Base-by-base conservation (phyloP, 169 alveolate genomes). In the Eimeria praecox region DNA sequence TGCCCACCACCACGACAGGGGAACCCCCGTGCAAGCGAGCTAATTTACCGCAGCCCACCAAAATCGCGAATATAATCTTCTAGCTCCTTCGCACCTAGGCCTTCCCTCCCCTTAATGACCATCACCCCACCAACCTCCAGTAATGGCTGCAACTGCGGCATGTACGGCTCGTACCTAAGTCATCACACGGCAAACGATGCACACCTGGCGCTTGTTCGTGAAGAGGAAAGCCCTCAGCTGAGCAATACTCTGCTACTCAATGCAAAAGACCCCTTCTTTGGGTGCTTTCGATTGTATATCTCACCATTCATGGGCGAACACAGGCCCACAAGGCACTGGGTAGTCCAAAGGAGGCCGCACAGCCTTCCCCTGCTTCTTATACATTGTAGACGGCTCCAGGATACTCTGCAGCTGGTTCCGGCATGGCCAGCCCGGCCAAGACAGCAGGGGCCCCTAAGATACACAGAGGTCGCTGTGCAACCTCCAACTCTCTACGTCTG, bases 81-180 rank as follows among this genome's bases (percentile, higher is more conserved):
- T n/a, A 97, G 95, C 64, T 96, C 98, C 44, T 90, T 89, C 69
- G 97, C 93, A 52, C 98, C 98, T n/a, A 96, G 95, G 75, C 95
- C 96, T 80, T 96, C 97, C 88, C 95, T 88, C 22, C 98, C 98
- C 80, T 91, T 95, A 73, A 97, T 95, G 49, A 95, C 97, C 97
- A 96, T 96, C 40, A 97, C 98, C 54, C 98, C 98, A 8, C 98
- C 98, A 6, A 96, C 93, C 30, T 96, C 96, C 89, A 95, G 71
- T 18, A 96, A 73, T 27, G 97, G 97, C 56, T 96, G 97, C 91
- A 97, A 78, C 88, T 89, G 95, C 16, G 98, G 98, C 95, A 96
- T 93, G 95, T 95, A 96, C 38, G 98, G 98, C 95, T 97, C 98
- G 52, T 95, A 94, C 95, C 96, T 96, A 89, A 30, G 89, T 80